phyloP scores from a whole-genome alignment of 306 rosid genomes.

The Ormosia emarginata region DNA sequence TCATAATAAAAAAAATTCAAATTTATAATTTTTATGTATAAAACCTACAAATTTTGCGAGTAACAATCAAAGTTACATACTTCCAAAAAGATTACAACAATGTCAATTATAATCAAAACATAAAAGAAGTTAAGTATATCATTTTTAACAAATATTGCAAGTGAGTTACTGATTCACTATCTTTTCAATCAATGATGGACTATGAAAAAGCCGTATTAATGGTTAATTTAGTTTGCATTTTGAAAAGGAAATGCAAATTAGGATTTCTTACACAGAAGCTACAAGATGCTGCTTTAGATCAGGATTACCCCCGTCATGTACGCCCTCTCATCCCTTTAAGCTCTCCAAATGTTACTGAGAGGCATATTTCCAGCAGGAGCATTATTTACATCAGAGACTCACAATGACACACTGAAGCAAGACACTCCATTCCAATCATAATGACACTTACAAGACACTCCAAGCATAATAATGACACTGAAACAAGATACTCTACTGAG shows the following conservation, averaged over 20 bases:
- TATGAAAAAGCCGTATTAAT: neutral
- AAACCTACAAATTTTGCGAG: too few species aligned
- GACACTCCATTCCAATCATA: neutral
- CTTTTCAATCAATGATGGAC: neutral
- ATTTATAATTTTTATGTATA: too few species aligned
- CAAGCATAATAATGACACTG: neutral
- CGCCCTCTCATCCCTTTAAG: neutral
- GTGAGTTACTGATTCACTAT: neutral
- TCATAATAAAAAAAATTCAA: too few species aligned
- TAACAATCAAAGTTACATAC: too few species aligned
- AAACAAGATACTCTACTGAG: neutral
- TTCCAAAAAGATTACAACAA: too few species aligned
- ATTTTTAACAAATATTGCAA: too few species aligned
- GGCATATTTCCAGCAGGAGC: neutral
- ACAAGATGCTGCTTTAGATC: neutral
- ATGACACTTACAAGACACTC: neutral
- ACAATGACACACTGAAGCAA: neutral
- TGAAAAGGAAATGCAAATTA: neutral
- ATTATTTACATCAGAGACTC: neutral
- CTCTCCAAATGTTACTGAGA: neutral
- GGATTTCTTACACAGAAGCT: neutral
- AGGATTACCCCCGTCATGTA: neutral
- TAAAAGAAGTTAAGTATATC: too few species aligned
- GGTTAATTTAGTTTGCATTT: neutral
- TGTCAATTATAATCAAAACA: too few species aligned